phyloP scores from a whole-genome alignment of 2,329 filamentous ascomycete genomes.

The Fusarium sp. region DNA sequence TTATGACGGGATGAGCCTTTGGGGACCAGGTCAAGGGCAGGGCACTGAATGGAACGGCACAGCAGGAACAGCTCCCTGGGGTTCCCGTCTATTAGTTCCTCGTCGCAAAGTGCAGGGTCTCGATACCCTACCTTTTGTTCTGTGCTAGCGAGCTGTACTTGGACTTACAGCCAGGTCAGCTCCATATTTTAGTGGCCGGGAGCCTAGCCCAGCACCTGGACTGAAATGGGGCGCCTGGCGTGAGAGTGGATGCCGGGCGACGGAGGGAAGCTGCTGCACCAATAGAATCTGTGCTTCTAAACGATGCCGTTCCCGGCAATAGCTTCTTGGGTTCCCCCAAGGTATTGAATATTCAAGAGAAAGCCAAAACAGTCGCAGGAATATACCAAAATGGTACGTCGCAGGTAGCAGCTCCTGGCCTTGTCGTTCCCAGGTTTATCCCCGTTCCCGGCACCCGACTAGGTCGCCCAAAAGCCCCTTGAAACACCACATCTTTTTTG shows the following conservation, averaged over 20 bases:
- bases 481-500: conserved; percentile 18
- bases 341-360: neutral
- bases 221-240: conserved; percentile 24
- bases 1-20: conserved; percentile 16
- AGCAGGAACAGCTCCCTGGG: conserved; percentile 1
- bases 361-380: neutral
- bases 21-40: neutral
- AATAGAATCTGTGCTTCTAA: neutral
- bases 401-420: neutral
- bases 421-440: conserved; percentile 2
- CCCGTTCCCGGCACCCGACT: conserved; percentile 4
- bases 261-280: conserved; percentile 9
- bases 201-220: neutral
- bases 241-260: conserved; percentile 27
- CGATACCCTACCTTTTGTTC: neutral
- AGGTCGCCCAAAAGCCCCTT: conserved; percentile 24
- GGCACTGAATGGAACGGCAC: conserved; percentile 4
- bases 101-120: conserved; percentile 1
- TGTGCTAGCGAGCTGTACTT: neutral
- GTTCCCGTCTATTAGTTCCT: conserved; percentile 2
- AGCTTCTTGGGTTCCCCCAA: neutral
- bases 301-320: neutral
- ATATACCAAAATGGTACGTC: neutral
- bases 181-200: neutral
- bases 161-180: conserved; percentile 6